These are phyloP conservation scores for Alloascoidea hylecoeti DNA, from an alignment of 805 yeast species.

Conservation along the genomic window DNA sequence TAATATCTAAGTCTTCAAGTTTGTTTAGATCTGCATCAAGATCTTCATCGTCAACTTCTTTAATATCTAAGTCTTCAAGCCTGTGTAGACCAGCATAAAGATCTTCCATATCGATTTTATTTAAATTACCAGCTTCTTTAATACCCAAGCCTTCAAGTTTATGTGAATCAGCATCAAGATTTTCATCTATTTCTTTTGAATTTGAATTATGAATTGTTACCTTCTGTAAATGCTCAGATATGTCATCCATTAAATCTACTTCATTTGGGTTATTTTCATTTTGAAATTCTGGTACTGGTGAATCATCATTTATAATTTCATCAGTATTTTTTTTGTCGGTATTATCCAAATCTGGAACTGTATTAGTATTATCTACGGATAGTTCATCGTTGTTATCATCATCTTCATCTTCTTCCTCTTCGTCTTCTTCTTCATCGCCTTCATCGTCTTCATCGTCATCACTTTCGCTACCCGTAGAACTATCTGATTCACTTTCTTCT, in stretches of 20 bases:
- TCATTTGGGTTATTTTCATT: no score
- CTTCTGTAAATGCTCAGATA: no score
- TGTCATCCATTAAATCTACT: no score
- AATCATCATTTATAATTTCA: conserved; percentile 16
- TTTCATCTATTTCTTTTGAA: conserved; percentile 7
- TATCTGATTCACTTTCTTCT: conserved; percentile 4
- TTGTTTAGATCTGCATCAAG: conserved; percentile 3
- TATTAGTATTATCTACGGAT: conserved; percentile 21
- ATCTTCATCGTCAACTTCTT: conserved; percentile 6
- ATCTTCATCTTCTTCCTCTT: conserved; percentile 7
- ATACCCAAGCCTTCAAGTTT: neutral
- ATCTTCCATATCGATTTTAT: neutral
- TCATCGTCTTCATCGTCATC: conserved; percentile 7
- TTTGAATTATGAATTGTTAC: no score
- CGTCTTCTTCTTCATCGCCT: conserved; percentile 6
- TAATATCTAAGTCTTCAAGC: conserved; percentile 5
- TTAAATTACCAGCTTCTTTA: neutral
- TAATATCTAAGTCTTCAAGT: no score
- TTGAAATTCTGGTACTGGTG: conserved; percentile 7
- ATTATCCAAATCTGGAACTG: conserved; percentile 14
- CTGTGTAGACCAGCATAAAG: neutral
- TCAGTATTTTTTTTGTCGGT: conserved; percentile 17
- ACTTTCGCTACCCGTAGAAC: conserved; percentile 4
- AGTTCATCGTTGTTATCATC: conserved; percentile 11
- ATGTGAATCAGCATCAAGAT: neutral